Conservation (phyloP, 2,329 filamentous ascomycete genomes). For the Colletotrichum sp. region DNA sequence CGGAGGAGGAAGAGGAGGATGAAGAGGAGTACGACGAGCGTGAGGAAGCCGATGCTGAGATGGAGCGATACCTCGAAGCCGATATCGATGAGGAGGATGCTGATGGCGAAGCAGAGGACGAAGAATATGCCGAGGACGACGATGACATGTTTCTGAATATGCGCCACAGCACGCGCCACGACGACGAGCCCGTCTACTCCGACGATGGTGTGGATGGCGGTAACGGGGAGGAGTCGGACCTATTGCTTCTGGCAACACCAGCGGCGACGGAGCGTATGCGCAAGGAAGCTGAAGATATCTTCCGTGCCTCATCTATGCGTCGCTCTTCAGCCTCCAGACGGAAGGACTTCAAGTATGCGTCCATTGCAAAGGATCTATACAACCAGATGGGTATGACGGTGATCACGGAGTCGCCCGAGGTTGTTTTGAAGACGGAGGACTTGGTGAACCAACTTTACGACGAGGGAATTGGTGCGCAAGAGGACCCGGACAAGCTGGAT, state of each 20-base stretch:
- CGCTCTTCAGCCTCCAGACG: slow-evolving; percentile 46
- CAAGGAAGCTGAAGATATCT: slow-evolving; percentile 61
- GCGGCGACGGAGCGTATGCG: slow-evolving; percentile 58
- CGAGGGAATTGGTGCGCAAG: slow-evolving; percentile 60
- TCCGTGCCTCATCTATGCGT: slow-evolving; percentile 55
- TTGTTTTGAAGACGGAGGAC: slow-evolving; percentile 79
- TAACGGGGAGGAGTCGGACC: slow-evolving; percentile 47
- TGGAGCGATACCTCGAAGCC: slow-evolving; percentile 38
- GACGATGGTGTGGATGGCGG: slow-evolving; percentile 29
- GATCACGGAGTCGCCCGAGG: slow-evolving; percentile 71
- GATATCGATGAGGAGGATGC: slow-evolving; percentile 38
- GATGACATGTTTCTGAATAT: slow-evolving; percentile 57
- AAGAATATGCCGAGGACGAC: slow-evolving; percentile 45
- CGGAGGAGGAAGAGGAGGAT: slow-evolving; percentile 33
- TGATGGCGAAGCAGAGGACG: slow-evolving; percentile 40
- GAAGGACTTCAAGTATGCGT: slow-evolving; percentile 68
- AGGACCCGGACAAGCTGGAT: slow-evolving; percentile 62
- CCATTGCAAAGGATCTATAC: slow-evolving; percentile 76
- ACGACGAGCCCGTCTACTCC: slow-evolving; percentile 4
- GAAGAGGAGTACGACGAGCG: slow-evolving; percentile 34
- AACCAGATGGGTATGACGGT: slow-evolving; percentile 59
- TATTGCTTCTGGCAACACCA: slow-evolving; percentile 61
- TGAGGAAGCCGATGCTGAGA: slow-evolving; percentile 35
- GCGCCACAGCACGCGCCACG: slow-evolving; percentile 38
- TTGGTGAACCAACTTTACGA: slow-evolving; percentile 70